Evolutionary conservation across 2,329 filamentous ascomycete genomes (phyloP), one percentile per base, ranked within the genome.

Genomic region (Paracorniculantispora psalliotae): DNA sequence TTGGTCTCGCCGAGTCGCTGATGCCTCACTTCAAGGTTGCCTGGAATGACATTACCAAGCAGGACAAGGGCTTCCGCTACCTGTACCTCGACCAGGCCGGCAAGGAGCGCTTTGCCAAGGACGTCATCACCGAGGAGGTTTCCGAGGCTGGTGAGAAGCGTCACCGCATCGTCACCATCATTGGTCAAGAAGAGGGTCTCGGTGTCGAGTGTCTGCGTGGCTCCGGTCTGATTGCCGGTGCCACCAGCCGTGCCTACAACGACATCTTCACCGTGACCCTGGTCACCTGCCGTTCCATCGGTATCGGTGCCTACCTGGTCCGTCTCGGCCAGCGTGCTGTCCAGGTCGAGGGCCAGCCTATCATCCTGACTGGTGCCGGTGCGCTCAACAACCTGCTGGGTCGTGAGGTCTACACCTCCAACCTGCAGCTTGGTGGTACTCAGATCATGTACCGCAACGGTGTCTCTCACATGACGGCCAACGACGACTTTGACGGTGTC

Each of bases 361-460:
- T 99, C 74, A 99, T 99, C 70, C 85, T 99, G 63, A 99, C 94
- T 68, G 94, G 94, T 84, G 94, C 94, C 51, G 91, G 91, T 64
- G 94, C 94, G 61, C 89, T 99, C 74, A 99, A 99, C 86, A 99
- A 97, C 80, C 82, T 99, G 68, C 86, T 99, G 62, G 94, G 94
- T 69, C 92, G 96, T 67, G 94, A 99, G 77, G 93, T 99, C 30
- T 99, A 99, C 80, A 97, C 94, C 25, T 97, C 94, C 62, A 99
- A 99, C 83, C 79, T 99, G 71, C 94, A 99, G 81, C 91, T 99
- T 65, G 94, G 94, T 86, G 94, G 94, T 68, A 99, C 94, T n/a
- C 94, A 99, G 78, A 99, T 99, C 83, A 99, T 99, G 94, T 97
- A 99, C 86, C 92, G 91, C 79, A 99, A 99, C 74, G 94, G 94